Percentiles rank a stretch among this genome's conserved stretches.
These are phyloP conservation scores for Saccharomycopsis sp. DNA, from an alignment of 805 yeast genomes.

Conservation along the genomic window DNA sequence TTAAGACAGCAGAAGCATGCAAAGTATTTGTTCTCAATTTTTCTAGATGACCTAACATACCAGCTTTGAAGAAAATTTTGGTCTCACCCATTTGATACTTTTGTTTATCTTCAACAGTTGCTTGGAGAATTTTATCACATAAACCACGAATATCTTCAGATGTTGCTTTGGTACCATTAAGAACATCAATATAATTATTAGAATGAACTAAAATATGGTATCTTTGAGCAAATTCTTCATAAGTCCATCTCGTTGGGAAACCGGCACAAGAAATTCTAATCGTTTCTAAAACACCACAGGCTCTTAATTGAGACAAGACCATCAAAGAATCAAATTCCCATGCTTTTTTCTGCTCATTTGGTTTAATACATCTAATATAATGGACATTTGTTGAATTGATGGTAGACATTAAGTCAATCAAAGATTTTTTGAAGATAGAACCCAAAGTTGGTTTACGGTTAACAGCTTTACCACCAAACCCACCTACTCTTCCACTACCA, in stretches of 20 bases:
- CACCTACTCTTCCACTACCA: constrained; percentile 17
- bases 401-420: constrained; percentile 87
- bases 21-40: constrained; percentile 74
- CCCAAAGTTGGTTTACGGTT: constrained; percentile 88
- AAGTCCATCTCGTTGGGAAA: constrained; percentile 93
- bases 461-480: constrained; percentile 29
- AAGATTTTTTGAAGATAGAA: constrained; percentile 83
- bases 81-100: constrained; percentile 89
- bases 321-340: constrained; percentile 93
- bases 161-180: constrained; percentile 37
- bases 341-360: constrained; percentile 87
- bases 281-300: constrained; percentile 97
- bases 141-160: constrained; percentile 49
- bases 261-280: constrained; percentile 96
- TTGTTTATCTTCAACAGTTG: constrained; percentile 50
- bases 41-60: constrained; percentile 88
- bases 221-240: constrained; percentile 83
- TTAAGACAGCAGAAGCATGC: constrained; percentile 64
- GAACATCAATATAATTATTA: constrained; percentile 50
- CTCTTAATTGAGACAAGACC: constrained; percentile 92
- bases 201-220: constrained; percentile 78
- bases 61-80: constrained; percentile 92
- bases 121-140: constrained; percentile 56
- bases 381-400: constrained; percentile 93
- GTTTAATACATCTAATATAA: constrained; percentile 94